phyloP scores from a whole-genome alignment of 2,329 filamentous ascomycete species.

The Arachnomyces sp. region DNA sequence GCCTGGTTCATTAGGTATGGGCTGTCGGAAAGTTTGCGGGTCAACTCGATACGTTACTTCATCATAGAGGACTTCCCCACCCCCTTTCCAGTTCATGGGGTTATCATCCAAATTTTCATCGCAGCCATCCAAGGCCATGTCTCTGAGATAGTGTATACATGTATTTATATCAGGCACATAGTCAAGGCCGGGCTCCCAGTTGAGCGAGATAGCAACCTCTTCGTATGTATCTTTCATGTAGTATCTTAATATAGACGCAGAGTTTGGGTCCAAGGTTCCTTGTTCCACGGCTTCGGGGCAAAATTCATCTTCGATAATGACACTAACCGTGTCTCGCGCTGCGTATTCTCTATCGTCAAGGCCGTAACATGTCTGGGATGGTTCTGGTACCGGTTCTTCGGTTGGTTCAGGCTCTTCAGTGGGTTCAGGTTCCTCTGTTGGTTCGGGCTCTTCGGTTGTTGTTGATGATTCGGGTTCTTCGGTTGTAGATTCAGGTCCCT shows the following conservation, averaged over 20 bases:
- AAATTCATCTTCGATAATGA: slow-evolving; percentile 3
- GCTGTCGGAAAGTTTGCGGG: slow-evolving; percentile 22
- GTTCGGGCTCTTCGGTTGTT: too few relatives aligned
- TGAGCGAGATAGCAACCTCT: slow-evolving; percentile 4
- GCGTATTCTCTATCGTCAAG: slow-evolving; percentile 3
- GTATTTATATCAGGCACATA: not conserved
- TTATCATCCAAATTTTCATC: slow-evolving; percentile 14
- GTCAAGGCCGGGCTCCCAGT: slow-evolving; percentile 3
- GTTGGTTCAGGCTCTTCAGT: too few relatives aligned
- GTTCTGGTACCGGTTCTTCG: too few relatives aligned
- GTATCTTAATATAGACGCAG: not conserved
- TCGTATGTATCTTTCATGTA: slow-evolving; percentile 3
- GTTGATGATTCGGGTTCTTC: too few relatives aligned
- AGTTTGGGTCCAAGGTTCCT: not conserved
- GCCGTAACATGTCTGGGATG: slow-evolving; percentile 3
- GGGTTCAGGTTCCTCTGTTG: too few relatives aligned
- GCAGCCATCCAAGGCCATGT: slow-evolving; percentile 11
- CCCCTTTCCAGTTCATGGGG: slow-evolving; percentile 16
- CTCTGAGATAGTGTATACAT: slow-evolving; percentile 1
- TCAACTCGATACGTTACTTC: slow-evolving; percentile 9
- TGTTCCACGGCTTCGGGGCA: slow-evolving; percentile 5
- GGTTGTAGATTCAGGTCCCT: too few relatives aligned
- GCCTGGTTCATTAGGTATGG: not conserved
- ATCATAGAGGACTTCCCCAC: slow-evolving; percentile 9
- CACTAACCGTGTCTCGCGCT: not conserved